These are phyloP conservation scores for Trichoderma guizhouense DNA, from an alignment of 2,329 filamentous ascomycete species.

Conservation along the genomic window DNA sequence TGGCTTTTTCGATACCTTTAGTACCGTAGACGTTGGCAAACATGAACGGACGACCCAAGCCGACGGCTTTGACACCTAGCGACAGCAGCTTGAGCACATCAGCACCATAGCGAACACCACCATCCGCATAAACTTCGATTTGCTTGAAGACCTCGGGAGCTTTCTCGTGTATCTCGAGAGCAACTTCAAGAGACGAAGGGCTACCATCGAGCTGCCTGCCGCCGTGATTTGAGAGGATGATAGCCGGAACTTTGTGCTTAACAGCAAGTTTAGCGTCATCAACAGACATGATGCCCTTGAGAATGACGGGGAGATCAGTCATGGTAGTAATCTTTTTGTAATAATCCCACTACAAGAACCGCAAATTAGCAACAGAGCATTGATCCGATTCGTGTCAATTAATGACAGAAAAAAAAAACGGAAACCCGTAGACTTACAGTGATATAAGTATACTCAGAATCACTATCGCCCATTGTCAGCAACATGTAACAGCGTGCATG, in stretches of 20 bases:
- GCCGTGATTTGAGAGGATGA: conserved; percentile 43
- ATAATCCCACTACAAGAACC: conserved; percentile 32
- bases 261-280: conserved; percentile 36
- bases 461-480: not conserved
- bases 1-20: conserved; percentile 45
- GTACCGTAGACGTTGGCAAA: conserved; percentile 51
- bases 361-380: not conserved
- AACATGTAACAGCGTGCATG: not conserved
- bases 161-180: conserved; percentile 39
- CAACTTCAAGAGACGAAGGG: conserved; percentile 38
- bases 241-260: conserved; percentile 32
- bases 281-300: conserved; percentile 40
- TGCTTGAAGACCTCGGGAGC: conserved; percentile 38
- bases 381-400: not conserved
- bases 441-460: not conserved
- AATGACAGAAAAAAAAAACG: too few relatives aligned
- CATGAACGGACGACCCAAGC: conserved; percentile 51
- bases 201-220: conserved; percentile 41
- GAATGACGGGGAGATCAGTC: conserved; percentile 38
- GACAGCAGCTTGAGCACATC: conserved; percentile 44
- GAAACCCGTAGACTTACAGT: not conserved
- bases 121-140: conserved; percentile 40
- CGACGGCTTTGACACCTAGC: conserved; percentile 42
- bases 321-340: conserved; percentile 35
- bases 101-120: conserved; percentile 42